Conservation (phyloP, 768 basidiomycete genomes). For the Lyophyllum atratum region DNA sequence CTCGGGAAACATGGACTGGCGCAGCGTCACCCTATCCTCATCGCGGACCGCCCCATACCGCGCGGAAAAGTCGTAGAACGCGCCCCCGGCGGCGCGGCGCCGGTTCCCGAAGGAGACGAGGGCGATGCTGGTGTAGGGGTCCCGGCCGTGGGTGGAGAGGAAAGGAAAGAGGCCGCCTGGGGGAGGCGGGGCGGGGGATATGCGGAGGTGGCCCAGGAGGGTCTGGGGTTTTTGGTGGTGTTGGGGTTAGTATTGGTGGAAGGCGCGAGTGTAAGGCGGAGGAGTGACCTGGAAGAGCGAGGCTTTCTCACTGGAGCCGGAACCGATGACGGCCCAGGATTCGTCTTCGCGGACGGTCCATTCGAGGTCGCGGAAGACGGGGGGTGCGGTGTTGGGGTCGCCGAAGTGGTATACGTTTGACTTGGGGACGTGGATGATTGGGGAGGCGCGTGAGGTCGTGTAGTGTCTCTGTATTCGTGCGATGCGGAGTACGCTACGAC, state of each 20-base stretch:
- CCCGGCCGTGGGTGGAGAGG: conserved; percentile 38
- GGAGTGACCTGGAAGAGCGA: conserved; percentile 62
- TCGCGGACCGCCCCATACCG: conserved; percentile 89
- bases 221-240: conserved; percentile 51
- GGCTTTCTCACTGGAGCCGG: conserved; percentile 62
- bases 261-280: background rate
- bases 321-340: conserved; percentile 77
- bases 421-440: conserved; percentile 41
- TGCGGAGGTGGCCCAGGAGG: conserved; percentile 69
- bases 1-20: conserved; percentile 68
- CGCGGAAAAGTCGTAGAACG: conserved; percentile 91
- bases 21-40: conserved; percentile 77
- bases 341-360: conserved; percentile 66
- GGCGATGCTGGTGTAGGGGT: conserved; percentile 52
- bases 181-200: conserved; percentile 60
- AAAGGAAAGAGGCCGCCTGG: conserved; percentile 81
- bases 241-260: background rate
- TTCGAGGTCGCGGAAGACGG: conserved; percentile 52
- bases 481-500: background rate
- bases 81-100: conserved; percentile 55
- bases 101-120: conserved; percentile 73
- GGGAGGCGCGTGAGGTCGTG: conserved; percentile 3
- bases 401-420: conserved; percentile 63
- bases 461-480: background rate
- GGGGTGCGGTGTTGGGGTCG: conserved; percentile 44